phyloP scores from a whole-genome alignment of 1,284 basidiomycete species.

The Rhodotorula sp. region DNA sequence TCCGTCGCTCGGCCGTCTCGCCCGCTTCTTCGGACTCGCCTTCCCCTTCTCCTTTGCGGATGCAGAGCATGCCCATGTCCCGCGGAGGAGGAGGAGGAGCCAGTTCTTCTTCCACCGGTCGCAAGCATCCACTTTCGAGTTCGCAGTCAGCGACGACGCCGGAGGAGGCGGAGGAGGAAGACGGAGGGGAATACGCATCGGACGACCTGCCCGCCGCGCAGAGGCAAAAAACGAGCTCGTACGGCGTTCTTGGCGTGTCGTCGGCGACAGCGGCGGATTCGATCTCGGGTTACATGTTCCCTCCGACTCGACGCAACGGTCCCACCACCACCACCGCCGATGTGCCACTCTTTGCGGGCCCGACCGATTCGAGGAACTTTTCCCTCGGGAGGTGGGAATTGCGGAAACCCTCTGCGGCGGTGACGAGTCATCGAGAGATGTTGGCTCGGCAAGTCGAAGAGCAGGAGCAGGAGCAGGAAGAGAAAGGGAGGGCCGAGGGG shows the following conservation, averaged over 20 bases:
- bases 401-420: slow-evolving; percentile 9
- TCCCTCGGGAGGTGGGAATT: slow-evolving; percentile 32
- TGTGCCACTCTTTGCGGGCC: slow-evolving; percentile 19
- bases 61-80: not conserved
- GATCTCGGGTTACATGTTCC: not conserved
- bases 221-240: slow-evolving; percentile 4
- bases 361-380: slow-evolving; percentile 21
- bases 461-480: too few species aligned
- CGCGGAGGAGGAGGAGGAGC: not conserved
- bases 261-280: not conserved
- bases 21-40: slow-evolving; percentile 17
- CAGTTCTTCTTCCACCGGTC: not conserved
- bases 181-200: not conserved
- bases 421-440: not conserved
- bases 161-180: not conserved
- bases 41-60: slow-evolving; percentile 17
- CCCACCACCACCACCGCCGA: not conserved
- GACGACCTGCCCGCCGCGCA: slow-evolving; percentile 6
- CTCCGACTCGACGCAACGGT: not conserved
- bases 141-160: not conserved
- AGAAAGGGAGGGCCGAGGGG: not conserved
- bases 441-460: slow-evolving; percentile 12
- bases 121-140: slow-evolving; percentile 18
- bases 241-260: slow-evolving; percentile 10
- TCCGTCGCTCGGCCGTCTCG: not conserved